Conservation (phyloP, 352 stramenopile genomes). For the Pythium phragmitis region DNA sequence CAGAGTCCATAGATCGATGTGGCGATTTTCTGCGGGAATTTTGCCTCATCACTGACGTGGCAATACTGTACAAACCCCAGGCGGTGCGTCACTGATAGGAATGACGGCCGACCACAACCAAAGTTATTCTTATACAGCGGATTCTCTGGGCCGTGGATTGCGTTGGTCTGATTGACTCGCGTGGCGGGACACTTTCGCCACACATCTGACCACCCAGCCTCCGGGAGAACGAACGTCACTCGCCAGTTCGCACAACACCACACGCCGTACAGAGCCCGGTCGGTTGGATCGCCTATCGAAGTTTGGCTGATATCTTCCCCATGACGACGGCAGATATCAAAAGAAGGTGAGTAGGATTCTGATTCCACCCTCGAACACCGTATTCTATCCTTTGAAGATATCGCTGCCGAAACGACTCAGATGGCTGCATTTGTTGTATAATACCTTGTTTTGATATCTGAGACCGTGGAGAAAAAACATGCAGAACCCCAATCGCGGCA, state of each 20-base stretch:
- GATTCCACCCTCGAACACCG: constrained; percentile 21
- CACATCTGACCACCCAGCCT: no score
- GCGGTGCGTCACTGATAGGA: neutral
- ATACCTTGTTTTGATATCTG: constrained; percentile 16
- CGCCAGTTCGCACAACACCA: neutral
- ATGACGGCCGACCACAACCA: no score
- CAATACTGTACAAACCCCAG: neutral
- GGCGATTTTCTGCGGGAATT: constrained; percentile 6
- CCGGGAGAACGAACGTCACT: no score
- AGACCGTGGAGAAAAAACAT: neutral
- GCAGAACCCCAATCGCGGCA: neutral
- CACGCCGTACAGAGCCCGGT: neutral
- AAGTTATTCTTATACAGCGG: no score
- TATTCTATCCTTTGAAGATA: neutral
- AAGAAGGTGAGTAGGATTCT: constrained; percentile 5
- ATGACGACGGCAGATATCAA: constrained; percentile 13
- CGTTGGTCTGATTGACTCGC: neutral
- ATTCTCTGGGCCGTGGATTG: neutral
- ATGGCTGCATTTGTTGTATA: neutral
- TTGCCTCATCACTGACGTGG: constrained; percentile 11
- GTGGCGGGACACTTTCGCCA: no score
- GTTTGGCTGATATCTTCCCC: neutral
- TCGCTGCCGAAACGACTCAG: neutral
- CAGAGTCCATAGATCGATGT: constrained; percentile 2
- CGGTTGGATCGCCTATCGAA: neutral